Evolutionary conservation across 345 rosid genomes (phyloP).

Genomic region (Capsella bursapastoris): DNA sequence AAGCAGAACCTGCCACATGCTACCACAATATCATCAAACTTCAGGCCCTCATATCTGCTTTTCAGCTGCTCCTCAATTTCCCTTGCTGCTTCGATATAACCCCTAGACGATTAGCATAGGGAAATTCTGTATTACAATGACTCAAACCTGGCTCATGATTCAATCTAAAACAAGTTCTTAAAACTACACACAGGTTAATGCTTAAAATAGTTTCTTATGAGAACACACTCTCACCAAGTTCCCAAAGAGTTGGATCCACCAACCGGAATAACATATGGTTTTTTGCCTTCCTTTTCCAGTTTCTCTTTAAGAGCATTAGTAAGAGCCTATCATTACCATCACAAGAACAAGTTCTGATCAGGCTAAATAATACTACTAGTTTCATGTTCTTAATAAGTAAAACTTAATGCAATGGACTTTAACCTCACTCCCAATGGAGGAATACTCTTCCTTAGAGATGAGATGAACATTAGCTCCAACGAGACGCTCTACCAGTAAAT

Average conservation of each 20-base stretch:
- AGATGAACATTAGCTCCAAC: constrained; percentile 87
- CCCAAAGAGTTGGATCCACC: constrained; percentile 96
- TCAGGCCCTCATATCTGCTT: constrained; percentile 44
- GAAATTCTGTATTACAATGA: background rate
- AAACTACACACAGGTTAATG: background rate
- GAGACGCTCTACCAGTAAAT: constrained; percentile 84
- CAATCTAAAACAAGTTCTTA: background rate
- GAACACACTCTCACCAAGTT: constrained; percentile 72
- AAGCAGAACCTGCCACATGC: constrained; percentile 93
- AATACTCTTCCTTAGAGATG: constrained; percentile 89
- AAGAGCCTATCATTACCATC: constrained; percentile 58
- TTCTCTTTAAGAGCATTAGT: constrained; percentile 73
- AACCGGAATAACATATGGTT: constrained; percentile 90
- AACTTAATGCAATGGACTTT: constrained; percentile 37
- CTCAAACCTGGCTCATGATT: background rate
- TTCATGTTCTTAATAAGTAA: constrained; percentile 4
- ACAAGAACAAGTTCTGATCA: constrained; percentile 7
- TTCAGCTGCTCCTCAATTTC: constrained; percentile 88
- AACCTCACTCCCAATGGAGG: constrained; percentile 83
- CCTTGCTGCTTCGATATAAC: constrained; percentile 81
- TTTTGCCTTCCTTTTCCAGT: constrained; percentile 78
- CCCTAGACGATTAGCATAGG: constrained; percentile 53
- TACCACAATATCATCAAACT: constrained; percentile 85
- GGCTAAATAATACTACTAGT: background rate
- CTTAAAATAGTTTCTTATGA: background rate